Evolutionary conservation across 148 eudicot species (phyloP), one percentile per base, ranked within the genome.

Genomic region (Cornus suecica): DNA sequence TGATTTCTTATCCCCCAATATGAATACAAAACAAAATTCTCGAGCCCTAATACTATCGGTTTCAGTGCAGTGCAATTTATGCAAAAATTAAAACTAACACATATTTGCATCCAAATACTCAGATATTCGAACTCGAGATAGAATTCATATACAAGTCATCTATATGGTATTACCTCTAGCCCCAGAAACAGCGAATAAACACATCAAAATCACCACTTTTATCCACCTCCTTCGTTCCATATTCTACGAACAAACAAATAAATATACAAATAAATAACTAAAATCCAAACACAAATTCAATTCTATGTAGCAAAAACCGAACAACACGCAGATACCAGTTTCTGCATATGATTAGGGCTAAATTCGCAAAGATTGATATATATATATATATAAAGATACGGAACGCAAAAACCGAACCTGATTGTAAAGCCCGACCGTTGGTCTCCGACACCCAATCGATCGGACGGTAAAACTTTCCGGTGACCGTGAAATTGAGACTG

Each of bases 81-180:
- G 42, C 18, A 22, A 37, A 25, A n/a, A 34, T 11, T 51, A 29
- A 27, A 71, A 25, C 25, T 27, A 28, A 8, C 45, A 41, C 25
- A 65, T 31, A 45, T 16, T 28, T 70, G 52, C 25, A 28, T 8
- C 13, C 22, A 32, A n/a, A 48, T 48, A 13, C 14, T 71, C 32
- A 26, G 66, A 77, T 2, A 8, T 34, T 8, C 58, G 24, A 30
- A 18, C n/a, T 5, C 25, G n/a, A 31, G 24, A 77, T 2, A 29
- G 2, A 16, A 32, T 51, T 25, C 2, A 0, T 18, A 58, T n/a
- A 24, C 2, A 25, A 30, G 25, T 10, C 3, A 9, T 0, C 13
- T n/a, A n/a, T n/a, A n/a, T n/a, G n/a, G n/a, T 3, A 18, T 52
- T 76, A 90, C 94, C 94, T 84, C 87, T 81, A 48, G 75, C 84